Evolutionary conservation across 768 basidiomycete genomes (phyloP), one percentile per base, ranked within the genome.

Genomic region (Termitomyces sp.): DNA sequence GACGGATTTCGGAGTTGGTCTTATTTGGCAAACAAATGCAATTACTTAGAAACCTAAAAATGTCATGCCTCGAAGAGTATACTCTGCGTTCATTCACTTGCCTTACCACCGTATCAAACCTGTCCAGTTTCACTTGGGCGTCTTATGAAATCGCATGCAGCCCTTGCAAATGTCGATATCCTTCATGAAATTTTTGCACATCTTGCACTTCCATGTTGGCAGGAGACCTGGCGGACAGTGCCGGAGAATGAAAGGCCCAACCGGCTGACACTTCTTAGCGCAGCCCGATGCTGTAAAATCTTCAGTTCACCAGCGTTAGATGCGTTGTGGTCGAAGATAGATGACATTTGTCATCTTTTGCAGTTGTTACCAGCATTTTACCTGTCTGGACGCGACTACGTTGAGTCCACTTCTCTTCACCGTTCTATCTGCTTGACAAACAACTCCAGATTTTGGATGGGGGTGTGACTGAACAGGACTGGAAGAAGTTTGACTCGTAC

Each of bases 301-400:
- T 53, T 56, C 22, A 52, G 24, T 12, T 36, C 36, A 0, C 37
- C 59, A 51, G 59, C 59, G 13, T 49, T 56, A 37, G 59, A 60
- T 22, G 51, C 45, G 10, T 45, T 60, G 28, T 60, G 59, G 59
- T 45, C 51, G 50, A 60, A 31, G 16, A 22, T 60, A 33, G 55
- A 56, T 13, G 46, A 56, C 31, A 53, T 60, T 7, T 24, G 39
- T 20, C 50, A 51, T 44, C 45, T 60, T n/a, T 44, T 56, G 6
- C 44, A n/a, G 28, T 15, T 60, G 16, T 46, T 60, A 8, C 59
- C 59, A 16, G 36, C 49, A n/a, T 56, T 60, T 24, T 28, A 28
- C 5, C 51, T 13, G n/a, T 44, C 39, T 6, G 48, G 37, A 33
- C 24, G 45, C 0, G 33, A n/a, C 9, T 56, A 56, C 33, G 55